These are phyloP conservation scores for Kwoniella sp. DNA, from an alignment of 768 basidiomycete genomes.

Conservation along the genomic window DNA sequence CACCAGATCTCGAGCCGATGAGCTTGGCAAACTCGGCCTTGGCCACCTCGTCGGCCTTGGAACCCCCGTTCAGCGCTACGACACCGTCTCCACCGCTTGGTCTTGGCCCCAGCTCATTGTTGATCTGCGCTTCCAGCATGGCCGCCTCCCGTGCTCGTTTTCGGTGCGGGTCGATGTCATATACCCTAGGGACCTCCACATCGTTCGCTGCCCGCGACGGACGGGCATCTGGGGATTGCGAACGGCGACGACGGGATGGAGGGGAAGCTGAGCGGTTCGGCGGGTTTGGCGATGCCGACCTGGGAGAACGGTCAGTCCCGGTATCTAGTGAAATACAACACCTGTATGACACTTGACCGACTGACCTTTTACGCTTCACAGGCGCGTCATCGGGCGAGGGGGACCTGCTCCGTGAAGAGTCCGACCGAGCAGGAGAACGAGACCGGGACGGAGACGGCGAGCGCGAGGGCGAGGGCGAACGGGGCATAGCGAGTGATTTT, in stretches of 20 bases:
- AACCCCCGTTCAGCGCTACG: slow-evolving; percentile 50
- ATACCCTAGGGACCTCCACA: slow-evolving; percentile 50
- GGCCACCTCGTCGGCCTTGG: slow-evolving; percentile 57
- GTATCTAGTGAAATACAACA: no score
- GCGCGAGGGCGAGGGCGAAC: slow-evolving; percentile 20
- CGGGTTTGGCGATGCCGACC: slow-evolving; percentile 44
- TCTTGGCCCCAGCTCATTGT: slow-evolving; percentile 65
- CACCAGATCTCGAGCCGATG: slow-evolving; percentile 72
- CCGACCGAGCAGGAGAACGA: slow-evolving; percentile 6
- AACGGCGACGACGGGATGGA: slow-evolving; percentile 44
- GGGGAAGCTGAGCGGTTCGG: slow-evolving; percentile 47
- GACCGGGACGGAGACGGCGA: slow-evolving; percentile 17
- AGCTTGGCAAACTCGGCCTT: slow-evolving; percentile 87
- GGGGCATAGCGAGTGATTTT: slow-evolving; percentile 16
- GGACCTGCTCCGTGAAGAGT: slow-evolving; percentile 11
- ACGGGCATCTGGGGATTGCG: slow-evolving; percentile 36
- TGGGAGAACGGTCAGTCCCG: slow-evolving; percentile 19
- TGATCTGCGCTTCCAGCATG: slow-evolving; percentile 54
- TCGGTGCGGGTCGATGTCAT: slow-evolving; percentile 72
- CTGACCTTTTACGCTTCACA: slow-evolving; percentile 31
- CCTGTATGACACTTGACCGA: background rate
- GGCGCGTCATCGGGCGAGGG: slow-evolving; percentile 22
- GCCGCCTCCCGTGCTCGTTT: slow-evolving; percentile 65
- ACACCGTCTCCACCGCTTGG: slow-evolving; percentile 63
- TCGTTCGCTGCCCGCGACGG: slow-evolving; percentile 15